Base-by-base conservation (phyloP, 805 yeast species). In the Candida nitratophila region DNA sequence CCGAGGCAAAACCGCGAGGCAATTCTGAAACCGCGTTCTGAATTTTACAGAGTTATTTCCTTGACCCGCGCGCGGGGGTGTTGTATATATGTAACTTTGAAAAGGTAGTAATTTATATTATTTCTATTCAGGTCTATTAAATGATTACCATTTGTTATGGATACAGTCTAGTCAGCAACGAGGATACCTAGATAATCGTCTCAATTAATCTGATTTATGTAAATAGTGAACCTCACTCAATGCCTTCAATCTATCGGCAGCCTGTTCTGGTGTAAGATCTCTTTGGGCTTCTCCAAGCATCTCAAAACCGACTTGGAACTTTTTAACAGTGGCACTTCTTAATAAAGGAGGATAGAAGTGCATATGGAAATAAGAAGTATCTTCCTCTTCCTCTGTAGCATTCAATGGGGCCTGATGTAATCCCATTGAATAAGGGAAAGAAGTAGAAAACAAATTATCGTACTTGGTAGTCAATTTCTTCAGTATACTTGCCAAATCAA, bases 361-460 rank as follows among this genome's bases (percentile, higher is more conserved):
- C 74, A 83, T 76, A 52, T 83, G 86, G 60, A 84, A 77, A 66
- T 77, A 78, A 69, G 76, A 69, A 26, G 68, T 59, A 17, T 64
- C 57, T 16, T 74, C 53, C 44, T 70, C 71, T 39, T 67, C 73
- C n/a, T 62, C 68, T 1, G 64, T 58, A 14, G 71, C 61, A 40
- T 68, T 65, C 32, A 81, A 67, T 38, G 85, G 86, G 9, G 87
- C 83, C 62, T 84, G 91, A 61, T 83, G 91, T 16, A 84, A 61
- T 15, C 91, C 91, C 90, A 84, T 83, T 0, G 88, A 82, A 62
- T 83, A 84, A 2, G 90, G 90, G 69, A 84, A 83, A 27, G 78
- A 73, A 5, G 86, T 77, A 57, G 73, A 65, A 60, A 83, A 83
- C 44, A 83, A 66, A 57, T 83, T 83, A 63, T 83, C 90, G 63